These are phyloP conservation scores for Ogataea henricii DNA, from an alignment of 805 yeast genomes.

Conservation along the genomic window DNA sequence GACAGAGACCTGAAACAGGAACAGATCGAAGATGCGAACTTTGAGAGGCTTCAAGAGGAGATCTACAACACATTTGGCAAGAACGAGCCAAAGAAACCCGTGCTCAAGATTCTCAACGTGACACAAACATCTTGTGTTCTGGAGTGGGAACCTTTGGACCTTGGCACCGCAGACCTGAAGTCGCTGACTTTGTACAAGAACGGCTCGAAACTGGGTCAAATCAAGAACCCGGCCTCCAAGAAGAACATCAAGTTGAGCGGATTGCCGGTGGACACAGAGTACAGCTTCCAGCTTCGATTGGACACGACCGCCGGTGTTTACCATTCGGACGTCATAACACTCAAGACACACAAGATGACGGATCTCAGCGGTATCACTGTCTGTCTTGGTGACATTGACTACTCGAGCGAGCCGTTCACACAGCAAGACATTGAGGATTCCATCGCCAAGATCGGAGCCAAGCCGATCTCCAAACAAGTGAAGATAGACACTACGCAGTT, in stretches of 20 bases:
- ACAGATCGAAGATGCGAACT: constrained; percentile 54
- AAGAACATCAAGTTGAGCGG: constrained; percentile 89
- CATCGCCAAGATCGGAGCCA: constrained; percentile 76
- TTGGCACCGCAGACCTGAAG: constrained; percentile 81
- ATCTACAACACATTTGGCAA: constrained; percentile 74
- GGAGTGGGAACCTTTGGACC: constrained; percentile 86
- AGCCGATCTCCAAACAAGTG: constrained; percentile 70
- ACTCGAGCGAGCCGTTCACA: constrained; percentile 47
- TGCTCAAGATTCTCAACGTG: constrained; percentile 66
- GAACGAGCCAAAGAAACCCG: constrained; percentile 70
- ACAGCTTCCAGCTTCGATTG: constrained; percentile 75
- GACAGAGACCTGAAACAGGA: constrained; percentile 76
- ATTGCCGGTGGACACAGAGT: constrained; percentile 80
- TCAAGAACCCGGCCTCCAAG: constrained; percentile 79
- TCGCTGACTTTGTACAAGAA: constrained; percentile 78
- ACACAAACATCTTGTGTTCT: constrained; percentile 95
- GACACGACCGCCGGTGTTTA: constrained; percentile 90
- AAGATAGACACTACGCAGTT: constrained; percentile 93
- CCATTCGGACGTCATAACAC: constrained; percentile 63
- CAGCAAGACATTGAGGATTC: constrained; percentile 62
- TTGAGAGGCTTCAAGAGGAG: constrained; percentile 68
- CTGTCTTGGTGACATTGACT: constrained; percentile 80
- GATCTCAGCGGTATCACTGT: constrained; percentile 91
- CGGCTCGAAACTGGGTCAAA: constrained; percentile 69
- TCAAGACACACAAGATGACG: constrained; percentile 93